A percentile compares a stretch with the other conserved stretches of the same genome.
Conservation (phyloP, 495 filamentous ascomycete species). For the Penicillium verhagenii region DNA sequence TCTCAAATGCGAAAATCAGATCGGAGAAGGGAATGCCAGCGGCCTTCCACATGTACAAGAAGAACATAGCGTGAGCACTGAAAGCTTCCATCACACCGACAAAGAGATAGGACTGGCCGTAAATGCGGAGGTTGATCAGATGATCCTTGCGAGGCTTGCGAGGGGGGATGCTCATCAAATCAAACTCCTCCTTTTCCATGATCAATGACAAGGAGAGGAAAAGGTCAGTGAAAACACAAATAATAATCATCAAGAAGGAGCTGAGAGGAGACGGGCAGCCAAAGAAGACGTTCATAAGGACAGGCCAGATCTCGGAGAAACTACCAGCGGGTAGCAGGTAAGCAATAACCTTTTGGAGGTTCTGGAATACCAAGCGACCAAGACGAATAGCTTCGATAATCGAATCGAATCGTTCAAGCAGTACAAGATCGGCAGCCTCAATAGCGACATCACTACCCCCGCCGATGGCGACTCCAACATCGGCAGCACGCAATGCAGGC, state of each 20-base stretch:
- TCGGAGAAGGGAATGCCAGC: constrained; percentile 44
- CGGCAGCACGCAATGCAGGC: constrained; percentile 61
- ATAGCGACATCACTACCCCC: constrained; percentile 57
- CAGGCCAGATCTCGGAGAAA: constrained; percentile 75
- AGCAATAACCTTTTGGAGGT: constrained; percentile 59
- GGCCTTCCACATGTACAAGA: constrained; percentile 47
- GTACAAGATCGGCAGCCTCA: constrained; percentile 88
- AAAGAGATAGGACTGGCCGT: constrained; percentile 51
- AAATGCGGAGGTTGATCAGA: constrained; percentile 51
- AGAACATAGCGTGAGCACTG: constrained; percentile 51
- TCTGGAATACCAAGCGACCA: constrained; percentile 54
- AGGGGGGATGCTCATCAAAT: constrained; percentile 63
- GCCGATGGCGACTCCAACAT: constrained; percentile 68
- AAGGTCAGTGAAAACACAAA: constrained; percentile 66
- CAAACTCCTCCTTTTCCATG: constrained; percentile 69
- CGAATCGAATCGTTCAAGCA: constrained; percentile 68
- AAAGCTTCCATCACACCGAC: constrained; percentile 49
- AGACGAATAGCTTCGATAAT: constrained; percentile 66
- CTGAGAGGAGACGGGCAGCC: constrained; percentile 67
- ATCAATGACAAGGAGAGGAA: constrained; percentile 61
- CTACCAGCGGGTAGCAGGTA: constrained; percentile 64
- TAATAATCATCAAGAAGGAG: constrained; percentile 71
- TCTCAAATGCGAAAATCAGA: constrained; percentile 49
- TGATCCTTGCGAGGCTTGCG: constrained; percentile 61
- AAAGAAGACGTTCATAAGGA: constrained; percentile 69